Base-by-base conservation (phyloP, 805 yeast genomes). In the Pichia exigua region DNA sequence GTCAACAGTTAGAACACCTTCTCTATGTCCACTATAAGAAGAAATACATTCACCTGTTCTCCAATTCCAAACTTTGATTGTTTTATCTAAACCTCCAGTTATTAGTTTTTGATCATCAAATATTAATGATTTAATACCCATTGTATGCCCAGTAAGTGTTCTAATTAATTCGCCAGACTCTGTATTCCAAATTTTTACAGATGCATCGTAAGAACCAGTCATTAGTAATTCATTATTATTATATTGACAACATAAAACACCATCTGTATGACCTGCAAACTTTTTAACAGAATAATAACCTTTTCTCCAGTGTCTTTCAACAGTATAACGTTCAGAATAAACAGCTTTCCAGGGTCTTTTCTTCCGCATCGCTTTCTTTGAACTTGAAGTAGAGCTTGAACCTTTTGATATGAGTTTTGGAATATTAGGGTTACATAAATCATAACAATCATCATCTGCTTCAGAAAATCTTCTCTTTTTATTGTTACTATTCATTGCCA, bases 341-440 rank as follows among this genome's bases (percentile, higher is more conserved):
- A 92, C 96, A 8, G 87, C 85, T 62, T 94, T 92, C 99, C 99
- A 92, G 3, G 98, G 97, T 58, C 96, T 76, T 46, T 83, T 82
- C 58, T 73, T 72, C 47, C 65, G 57, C 50, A 64, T 63, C 20
- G 54, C 8, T 43, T n/a, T 40, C 42, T 47, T 45, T 13, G 40
- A 30, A 26, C 38, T 18, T 22, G 38, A 30, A 40, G n/a, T 12
- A 26, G 21, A 32, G 15, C 54, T 51, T 35, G 20, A 8, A 47
- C 56, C 46, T 46, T 57, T 56, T 39, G 54, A 56, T 32, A 61
- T 48, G n/a, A 62, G 64, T 24, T 65, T 62, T n/a, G 67, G 67
- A 24, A 61, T 44, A 6, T 35, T 35, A 35, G 11, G 10, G 17
- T 35, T 35, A 35, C 39, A 35, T 35, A 35, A 35, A 35, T 35